Conservation (phyloP, 805 yeast species). For the Barnettozyma sp. region DNA sequence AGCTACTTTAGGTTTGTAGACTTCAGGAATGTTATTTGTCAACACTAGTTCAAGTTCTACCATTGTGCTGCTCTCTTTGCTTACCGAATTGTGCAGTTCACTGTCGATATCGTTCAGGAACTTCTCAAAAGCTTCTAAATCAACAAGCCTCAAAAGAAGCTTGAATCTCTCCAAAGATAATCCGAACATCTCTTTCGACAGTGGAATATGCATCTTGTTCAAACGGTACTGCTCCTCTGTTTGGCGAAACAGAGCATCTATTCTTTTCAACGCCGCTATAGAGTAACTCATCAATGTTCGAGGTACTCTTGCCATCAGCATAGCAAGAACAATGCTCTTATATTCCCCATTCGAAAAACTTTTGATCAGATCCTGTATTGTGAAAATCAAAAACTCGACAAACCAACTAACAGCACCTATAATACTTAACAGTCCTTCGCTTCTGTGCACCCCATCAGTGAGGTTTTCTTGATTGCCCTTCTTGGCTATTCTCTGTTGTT, state of each 20-base stretch:
- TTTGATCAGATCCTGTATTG: constrained; percentile 66
- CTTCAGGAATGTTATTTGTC: constrained; percentile 23
- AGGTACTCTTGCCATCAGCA: constrained; percentile 63
- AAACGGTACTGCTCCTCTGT: constrained; percentile 16
- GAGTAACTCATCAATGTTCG: constrained; percentile 60
- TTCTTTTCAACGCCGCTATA: constrained; percentile 56
- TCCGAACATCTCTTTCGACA: constrained; percentile 50
- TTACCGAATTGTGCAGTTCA: constrained; percentile 7
- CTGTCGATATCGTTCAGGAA: constrained; percentile 53
- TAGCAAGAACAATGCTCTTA: constrained; percentile 44
- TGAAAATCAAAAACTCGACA: constrained; percentile 63
- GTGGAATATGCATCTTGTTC: constrained; percentile 25
- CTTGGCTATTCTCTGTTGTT: constrained; percentile 52
- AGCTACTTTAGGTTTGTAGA: constrained; percentile 25
- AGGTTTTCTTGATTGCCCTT: constrained; percentile 34
- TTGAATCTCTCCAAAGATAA: constrained; percentile 35
- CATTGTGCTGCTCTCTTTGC: constrained; percentile 9
- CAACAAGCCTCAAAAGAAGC: constrained; percentile 27
- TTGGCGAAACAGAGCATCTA: constrained; percentile 28
- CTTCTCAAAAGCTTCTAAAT: constrained; percentile 49
- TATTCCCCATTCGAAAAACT: constrained; percentile 23
- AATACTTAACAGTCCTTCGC: constrained; percentile 54
- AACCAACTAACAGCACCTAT: constrained; percentile 86
- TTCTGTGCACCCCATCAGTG: constrained; percentile 49
- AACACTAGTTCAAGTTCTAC: constrained; percentile 22